Base-by-base conservation (phyloP, 257 asterid species). In the Mentha longifolia region DNA sequence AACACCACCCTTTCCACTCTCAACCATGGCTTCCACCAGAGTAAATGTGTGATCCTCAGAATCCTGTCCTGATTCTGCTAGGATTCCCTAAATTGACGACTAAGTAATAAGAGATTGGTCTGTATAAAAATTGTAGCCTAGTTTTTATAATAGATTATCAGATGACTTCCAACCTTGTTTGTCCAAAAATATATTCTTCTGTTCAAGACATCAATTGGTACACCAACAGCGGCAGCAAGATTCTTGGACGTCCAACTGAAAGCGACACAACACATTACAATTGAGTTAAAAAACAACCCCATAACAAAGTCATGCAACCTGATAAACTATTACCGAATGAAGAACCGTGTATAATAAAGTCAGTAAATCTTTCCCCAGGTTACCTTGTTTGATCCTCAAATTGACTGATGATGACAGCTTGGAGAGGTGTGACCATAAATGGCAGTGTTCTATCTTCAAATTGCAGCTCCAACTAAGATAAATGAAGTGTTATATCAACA, bases 371-470 rank as follows among this genome's bases (percentile, higher is more conserved):
- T 45, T 70, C 45, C 56, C 31, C 19, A n/a, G 63, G 15, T 70
- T 74, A 94, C 99, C 96, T 91, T 49, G 84, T 78, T 73, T 91
- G 89, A 70, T 94, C 96, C 85, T 94, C 89, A 85, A 94, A 94
- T 68, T 88, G 96, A 84, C 88, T 68, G 69, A 94, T 94, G 69
- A 94, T 91, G 68, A 98, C 81, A 74, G 99, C 96, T 75, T 91
- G 99, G 60, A 94, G 87, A 46, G 99, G 97, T 31, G 99, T 87
- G 74, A 88, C 97, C 0, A 77, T 85, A 79, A 91, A 89, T 63
- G 83, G 97, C 75, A 89, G 65, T 50, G 74, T 85, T 80, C 91
- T 83, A 75, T 86, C 97, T 79, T 86, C 97, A 78, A 91, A 94
- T 82, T 94, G 88, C 84, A 94, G 86, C 87, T 91, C 99, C 87